Conservation (phyloP, 805 yeast genomes). For the Yamadazyma takamatsuzukensis region DNA sequence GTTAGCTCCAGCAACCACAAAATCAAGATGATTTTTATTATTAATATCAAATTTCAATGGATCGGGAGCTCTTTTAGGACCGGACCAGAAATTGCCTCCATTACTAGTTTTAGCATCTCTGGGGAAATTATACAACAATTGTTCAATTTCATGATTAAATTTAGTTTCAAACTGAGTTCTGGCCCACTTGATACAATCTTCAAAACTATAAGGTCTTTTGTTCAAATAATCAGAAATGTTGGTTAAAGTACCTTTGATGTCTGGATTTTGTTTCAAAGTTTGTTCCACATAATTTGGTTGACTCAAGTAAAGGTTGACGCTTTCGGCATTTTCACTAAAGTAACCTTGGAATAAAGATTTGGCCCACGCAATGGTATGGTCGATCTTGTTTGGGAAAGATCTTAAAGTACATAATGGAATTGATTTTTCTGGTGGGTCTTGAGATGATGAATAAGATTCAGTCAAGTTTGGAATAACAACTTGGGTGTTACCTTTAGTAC, state of each 20-base stretch:
- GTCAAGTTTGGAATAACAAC: conserved; percentile 91
- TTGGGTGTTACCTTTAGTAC: conserved; percentile 98
- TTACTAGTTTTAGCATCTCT: conserved; percentile 83
- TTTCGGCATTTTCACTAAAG: conserved; percentile 87
- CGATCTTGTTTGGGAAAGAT: conserved; percentile 96
- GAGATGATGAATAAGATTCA: conserved; percentile 92
- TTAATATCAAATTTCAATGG: conserved; percentile 76
- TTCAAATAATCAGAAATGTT: conserved; percentile 72
- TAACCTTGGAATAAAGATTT: conserved; percentile 90
- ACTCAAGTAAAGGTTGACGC: conserved; percentile 83
- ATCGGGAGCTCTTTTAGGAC: conserved; percentile 93
- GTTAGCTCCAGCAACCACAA: conserved; percentile 85
- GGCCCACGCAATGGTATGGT: conserved; percentile 99
- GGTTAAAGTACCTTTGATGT: conserved; percentile 81
- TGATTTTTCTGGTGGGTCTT: conserved; percentile 97
- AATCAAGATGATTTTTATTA: conserved; percentile 75
- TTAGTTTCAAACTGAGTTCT: conserved; percentile 82
- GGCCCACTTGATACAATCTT: conserved; percentile 95
- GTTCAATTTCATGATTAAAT: conserved; percentile 81
- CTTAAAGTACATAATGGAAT: conserved; percentile 96
- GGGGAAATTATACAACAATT: conserved; percentile 91
- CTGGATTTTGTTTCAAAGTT: conserved; percentile 87
- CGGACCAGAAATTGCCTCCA: conserved; percentile 97
- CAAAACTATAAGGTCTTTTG: conserved; percentile 83
- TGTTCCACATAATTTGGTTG: conserved; percentile 93